phyloP scores from a whole-genome alignment of 2,329 filamentous ascomycete genomes.

The Podosphaera aphanis region DNA sequence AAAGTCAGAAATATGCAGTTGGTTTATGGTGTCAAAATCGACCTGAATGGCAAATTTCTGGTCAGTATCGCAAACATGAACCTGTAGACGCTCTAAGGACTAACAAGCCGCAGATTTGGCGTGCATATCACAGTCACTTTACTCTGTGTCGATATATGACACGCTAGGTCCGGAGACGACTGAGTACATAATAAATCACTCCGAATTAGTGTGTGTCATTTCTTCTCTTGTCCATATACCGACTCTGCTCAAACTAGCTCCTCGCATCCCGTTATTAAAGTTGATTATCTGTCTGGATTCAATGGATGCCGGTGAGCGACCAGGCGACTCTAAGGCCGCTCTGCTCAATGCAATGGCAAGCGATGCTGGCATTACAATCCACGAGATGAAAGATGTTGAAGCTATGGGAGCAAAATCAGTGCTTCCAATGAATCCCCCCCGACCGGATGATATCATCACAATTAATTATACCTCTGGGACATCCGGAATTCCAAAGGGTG shows the following conservation, averaged over 20 bases:
- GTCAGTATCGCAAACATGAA: constrained; percentile 20
- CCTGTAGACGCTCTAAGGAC: not conserved
- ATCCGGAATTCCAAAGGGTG: constrained; percentile 62
- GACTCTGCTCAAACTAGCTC: constrained; percentile 52
- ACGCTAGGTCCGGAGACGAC: constrained; percentile 77
- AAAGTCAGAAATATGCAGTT: constrained; percentile 43
- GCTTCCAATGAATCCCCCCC: constrained; percentile 46
- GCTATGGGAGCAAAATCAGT: constrained; percentile 49
- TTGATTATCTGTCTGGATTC: constrained; percentile 71
- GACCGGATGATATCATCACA: constrained; percentile 55
- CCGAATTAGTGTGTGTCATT: constrained; percentile 49
- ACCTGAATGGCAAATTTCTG: constrained; percentile 70
- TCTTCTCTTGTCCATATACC: constrained; percentile 64
- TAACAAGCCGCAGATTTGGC: constrained; percentile 42
- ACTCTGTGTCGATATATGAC: constrained; percentile 84
- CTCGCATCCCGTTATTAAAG: constrained; percentile 61
- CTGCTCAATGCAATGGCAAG: constrained; percentile 54
- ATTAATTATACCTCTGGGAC: constrained; percentile 84
- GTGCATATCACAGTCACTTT: constrained; percentile 68
- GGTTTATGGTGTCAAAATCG: constrained; percentile 75
- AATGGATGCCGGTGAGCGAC: constrained; percentile 54
- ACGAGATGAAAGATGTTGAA: constrained; percentile 63
- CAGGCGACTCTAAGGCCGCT: constrained; percentile 55
- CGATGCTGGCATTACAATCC: constrained; percentile 53
- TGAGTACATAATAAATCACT: constrained; percentile 90